Conservation (phyloP, 2,329 filamentous ascomycete species). For the Alternaria novae-zelandiae region DNA sequence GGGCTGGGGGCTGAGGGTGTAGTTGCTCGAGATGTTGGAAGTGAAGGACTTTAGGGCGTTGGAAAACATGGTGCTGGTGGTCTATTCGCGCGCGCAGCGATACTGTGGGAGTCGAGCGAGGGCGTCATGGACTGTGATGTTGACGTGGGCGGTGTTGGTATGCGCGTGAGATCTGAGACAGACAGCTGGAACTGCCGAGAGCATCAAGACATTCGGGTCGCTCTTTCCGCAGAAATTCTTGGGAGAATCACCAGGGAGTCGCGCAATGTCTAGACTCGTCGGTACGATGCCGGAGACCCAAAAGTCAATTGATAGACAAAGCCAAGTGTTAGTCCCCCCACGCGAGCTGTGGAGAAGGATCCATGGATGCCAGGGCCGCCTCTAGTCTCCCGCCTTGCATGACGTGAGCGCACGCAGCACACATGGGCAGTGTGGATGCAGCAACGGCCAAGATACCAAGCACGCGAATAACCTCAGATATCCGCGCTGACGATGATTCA, state of each 20-base stretch:
- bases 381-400: slow-evolving; percentile 20
- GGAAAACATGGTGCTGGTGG: slow-evolving; percentile 78
- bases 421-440: slow-evolving; percentile 2
- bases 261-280: neutral
- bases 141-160: slow-evolving; percentile 16
- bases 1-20: slow-evolving; percentile 77
- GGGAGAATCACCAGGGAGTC: neutral
- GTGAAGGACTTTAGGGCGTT: slow-evolving; percentile 88
- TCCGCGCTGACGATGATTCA: slow-evolving; percentile 21
- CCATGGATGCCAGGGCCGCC: slow-evolving; percentile 7
- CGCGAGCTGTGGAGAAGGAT: slow-evolving; percentile 22
- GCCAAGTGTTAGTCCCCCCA: slow-evolving; percentile 17
- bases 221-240: neutral
- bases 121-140: slow-evolving; percentile 39
- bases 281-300: neutral
- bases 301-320: slow-evolving; percentile 9
- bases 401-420: slow-evolving; percentile 17
- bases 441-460: neutral
- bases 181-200: slow-evolving; percentile 26
- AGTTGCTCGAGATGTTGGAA: slow-evolving; percentile 92
- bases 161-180: slow-evolving; percentile 25
- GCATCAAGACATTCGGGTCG: slow-evolving; percentile 21
- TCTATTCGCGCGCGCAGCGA: slow-evolving; percentile 34
- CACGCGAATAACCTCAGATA: slow-evolving; percentile 37
- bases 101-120: slow-evolving; percentile 19